Evolutionary conservation across 106 monocot genomes (phyloP), one percentile per base, ranked within the genome.

Genomic region (Dioscorea alata): DNA sequence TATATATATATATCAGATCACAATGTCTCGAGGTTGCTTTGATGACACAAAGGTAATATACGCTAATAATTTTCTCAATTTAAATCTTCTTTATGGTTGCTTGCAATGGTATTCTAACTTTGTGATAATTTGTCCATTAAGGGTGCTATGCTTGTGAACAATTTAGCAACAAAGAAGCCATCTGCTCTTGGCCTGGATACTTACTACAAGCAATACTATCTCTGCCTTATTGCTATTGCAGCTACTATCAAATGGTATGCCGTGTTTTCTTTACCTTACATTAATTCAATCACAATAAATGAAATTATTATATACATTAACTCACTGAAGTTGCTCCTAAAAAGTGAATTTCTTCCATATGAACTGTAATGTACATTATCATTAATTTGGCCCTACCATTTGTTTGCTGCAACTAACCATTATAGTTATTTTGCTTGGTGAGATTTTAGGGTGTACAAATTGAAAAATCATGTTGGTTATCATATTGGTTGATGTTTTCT

Each of bases 161-260:
- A 74, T 76, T 69, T 99, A 61, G 93, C 99, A 69, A 87, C 85
- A 58, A 83, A 85, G 77, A 93, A 93, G 63, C 90, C 90, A 79
- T 99, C 99, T 76, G 93, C 83, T 32, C 73, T 99, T 68, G 99
- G 99, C 54, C 73, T 99, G 71, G 99, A 90, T 75, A 88, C 80
- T 51, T 99, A 88, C 25, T 76, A 85, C 68, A 99, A 99, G 73
- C 99, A 93, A 69, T 99, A 99, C 76, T 99, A 99, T 83, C 93
- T 99, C 24, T 99, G 93, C 72, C 79, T 99, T 16, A 93, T 87
- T 66, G 93, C 99, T 23, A 87, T 87, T 62, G 75, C 93, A 70
- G 90, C 90, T 70, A 86, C 85, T 58, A 77, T 99, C 68, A 99
- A 85, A 77, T 99, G 93, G 93, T 99, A 81, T 49, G 53, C 22